These are phyloP conservation scores for Monilinia polystroma DNA, from an alignment of 2,329 filamentous ascomycete species.

Conservation along the genomic window DNA sequence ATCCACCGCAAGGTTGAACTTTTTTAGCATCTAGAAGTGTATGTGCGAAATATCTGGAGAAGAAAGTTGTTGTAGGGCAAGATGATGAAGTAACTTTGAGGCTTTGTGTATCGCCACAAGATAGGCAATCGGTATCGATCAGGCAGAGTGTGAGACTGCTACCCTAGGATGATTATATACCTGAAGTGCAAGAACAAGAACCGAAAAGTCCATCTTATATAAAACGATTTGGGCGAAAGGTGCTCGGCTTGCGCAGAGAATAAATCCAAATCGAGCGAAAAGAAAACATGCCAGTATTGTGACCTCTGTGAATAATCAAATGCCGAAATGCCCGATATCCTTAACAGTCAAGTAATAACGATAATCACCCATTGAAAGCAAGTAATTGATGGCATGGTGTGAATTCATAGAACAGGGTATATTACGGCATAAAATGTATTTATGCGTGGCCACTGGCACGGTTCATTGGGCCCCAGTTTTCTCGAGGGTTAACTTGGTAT, in stretches of 20 bases:
- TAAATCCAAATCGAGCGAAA: background rate
- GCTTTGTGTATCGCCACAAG: conserved; percentile 1
- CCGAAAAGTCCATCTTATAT: conserved; percentile 6
- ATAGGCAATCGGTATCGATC: background rate
- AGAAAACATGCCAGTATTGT: background rate
- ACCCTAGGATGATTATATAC: conserved; percentile 11
- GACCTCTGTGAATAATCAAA: background rate
- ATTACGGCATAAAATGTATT: background rate
- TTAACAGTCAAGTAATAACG: background rate
- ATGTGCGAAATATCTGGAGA: conserved; percentile 16
- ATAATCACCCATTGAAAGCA: conserved; percentile 6
- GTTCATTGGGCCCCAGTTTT: conserved; percentile 81
- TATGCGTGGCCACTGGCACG: conserved; percentile 34
- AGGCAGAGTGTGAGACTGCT: background rate
- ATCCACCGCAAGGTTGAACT: background rate
- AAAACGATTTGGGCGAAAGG: conserved; percentile 6
- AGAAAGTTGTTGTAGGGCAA: conserved; percentile 9
- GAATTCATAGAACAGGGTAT: conserved; percentile 2
- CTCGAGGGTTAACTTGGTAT: conserved; percentile 85
- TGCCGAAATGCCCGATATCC: background rate
- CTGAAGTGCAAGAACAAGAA: conserved; percentile 12
- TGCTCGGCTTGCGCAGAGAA: background rate
- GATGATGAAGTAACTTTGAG: conserved; percentile 3
- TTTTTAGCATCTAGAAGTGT: conserved; percentile 14
- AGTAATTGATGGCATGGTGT: background rate